A percentile compares a stretch with the other conserved stretches of the same genome.
Evolutionary conservation across 352 stramenopile species (phyloP).

Genomic region (Globisporangium alternatum): DNA sequence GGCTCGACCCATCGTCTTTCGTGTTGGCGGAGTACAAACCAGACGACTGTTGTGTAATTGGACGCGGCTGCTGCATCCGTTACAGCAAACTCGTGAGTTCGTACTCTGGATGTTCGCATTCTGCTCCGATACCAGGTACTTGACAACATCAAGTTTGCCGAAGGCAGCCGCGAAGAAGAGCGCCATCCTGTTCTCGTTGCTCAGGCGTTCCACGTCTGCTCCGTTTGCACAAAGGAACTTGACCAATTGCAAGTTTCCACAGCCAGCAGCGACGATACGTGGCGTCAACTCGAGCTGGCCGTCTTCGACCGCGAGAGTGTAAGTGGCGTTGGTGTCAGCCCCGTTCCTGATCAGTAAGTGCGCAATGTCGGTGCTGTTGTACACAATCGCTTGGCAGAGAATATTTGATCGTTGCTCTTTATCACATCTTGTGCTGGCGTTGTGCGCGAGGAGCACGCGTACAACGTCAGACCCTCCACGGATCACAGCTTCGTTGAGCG

Average conservation of each 20-base stretch:
- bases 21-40: too few relatives aligned
- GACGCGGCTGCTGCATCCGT: too few relatives aligned
- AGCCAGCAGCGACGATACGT: background rate
- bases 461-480: background rate
- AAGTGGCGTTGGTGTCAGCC: background rate
- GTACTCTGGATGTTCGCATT: background rate
- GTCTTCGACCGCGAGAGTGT: background rate
- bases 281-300: background rate
- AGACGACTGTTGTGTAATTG: too few relatives aligned
- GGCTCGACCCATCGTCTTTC: too few relatives aligned
- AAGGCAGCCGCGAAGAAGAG: conserved; percentile 9
- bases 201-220: conserved; percentile 2
- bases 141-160: background rate
- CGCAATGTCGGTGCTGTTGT: background rate
- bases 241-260: background rate
- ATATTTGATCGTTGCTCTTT: background rate
- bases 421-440: background rate
- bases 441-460: background rate
- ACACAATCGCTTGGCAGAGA: background rate
- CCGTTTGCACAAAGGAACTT: background rate
- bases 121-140: background rate
- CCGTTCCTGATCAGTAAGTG: background rate
- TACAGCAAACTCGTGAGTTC: too few relatives aligned
- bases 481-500: background rate
- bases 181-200: conserved; percentile 4